These are phyloP conservation scores for Aspergillus leporis DNA, from an alignment of 495 filamentous ascomycete species.

Conservation along the genomic window DNA sequence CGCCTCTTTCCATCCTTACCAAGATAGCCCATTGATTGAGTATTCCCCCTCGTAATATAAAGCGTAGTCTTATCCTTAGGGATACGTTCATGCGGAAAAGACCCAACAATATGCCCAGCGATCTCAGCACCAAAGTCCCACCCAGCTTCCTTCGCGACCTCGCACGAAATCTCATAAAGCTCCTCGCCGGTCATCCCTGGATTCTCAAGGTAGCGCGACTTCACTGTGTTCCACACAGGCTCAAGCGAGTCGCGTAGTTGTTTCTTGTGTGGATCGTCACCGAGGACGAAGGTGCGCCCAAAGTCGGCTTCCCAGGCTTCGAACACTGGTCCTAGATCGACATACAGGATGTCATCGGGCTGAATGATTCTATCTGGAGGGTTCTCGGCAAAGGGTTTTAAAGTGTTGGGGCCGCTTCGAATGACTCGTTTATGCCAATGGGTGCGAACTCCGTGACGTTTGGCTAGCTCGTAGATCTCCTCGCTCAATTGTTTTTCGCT, in stretches of 20 bases:
- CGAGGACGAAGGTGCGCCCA: slow-evolving; percentile 49
- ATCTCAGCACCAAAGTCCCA: slow-evolving; percentile 44
- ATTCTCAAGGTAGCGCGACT: slow-evolving; percentile 31
- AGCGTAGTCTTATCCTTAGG: slow-evolving; percentile 42
- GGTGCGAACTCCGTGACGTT: slow-evolving; percentile 44
- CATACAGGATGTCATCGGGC: slow-evolving; percentile 48
- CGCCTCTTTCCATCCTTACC: slow-evolving; percentile 42
- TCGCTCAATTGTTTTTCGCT: slow-evolving; percentile 48
- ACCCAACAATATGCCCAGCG: slow-evolving; percentile 46
- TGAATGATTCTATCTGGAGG: slow-evolving; percentile 50
- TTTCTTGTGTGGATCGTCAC: slow-evolving; percentile 44
- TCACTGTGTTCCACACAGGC: slow-evolving; percentile 43
- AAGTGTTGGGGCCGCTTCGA: slow-evolving; percentile 50
- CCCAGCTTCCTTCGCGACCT: slow-evolving; percentile 28
- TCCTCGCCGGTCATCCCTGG: slow-evolving; percentile 45
- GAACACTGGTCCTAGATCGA: slow-evolving; percentile 53
- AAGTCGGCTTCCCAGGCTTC: slow-evolving; percentile 55
- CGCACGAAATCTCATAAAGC: slow-evolving; percentile 40
- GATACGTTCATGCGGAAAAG: slow-evolving; percentile 50
- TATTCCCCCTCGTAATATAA: slow-evolving; percentile 46
- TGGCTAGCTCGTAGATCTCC: slow-evolving; percentile 45
- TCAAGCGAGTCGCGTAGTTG: slow-evolving; percentile 45
- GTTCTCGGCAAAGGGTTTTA: slow-evolving; percentile 46
- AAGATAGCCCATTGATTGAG: slow-evolving; percentile 32
- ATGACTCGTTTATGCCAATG: slow-evolving; percentile 56